Percentiles rank a stretch among this genome's conserved stretches.
Evolutionary conservation across 2,329 filamentous ascomycete genomes (phyloP).

Genomic region (Hymenoscyphus fructigenus): DNA sequence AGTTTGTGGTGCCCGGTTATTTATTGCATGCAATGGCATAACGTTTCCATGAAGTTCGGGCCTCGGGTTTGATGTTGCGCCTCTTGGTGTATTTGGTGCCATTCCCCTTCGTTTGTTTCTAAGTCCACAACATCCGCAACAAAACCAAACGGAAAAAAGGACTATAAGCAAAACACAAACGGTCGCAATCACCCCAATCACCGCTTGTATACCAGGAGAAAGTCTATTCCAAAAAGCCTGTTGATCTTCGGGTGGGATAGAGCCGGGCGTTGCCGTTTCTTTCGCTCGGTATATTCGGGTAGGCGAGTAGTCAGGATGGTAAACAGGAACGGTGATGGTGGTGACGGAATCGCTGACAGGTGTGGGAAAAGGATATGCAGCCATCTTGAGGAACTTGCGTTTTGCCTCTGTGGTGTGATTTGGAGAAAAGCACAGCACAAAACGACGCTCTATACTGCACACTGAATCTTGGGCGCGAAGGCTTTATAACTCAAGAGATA

Average conservation of each 20-base stretch:
- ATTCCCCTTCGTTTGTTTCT: slow-evolving; percentile 2
- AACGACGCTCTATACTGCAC: not conserved
- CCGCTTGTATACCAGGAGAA: slow-evolving; percentile 15
- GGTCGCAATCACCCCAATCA: slow-evolving; percentile 12
- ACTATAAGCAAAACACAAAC: slow-evolving; percentile 19
- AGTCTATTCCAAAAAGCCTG: slow-evolving; percentile 9
- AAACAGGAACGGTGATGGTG: not conserved
- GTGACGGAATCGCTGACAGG: slow-evolving; percentile 2
- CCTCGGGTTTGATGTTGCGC: not conserved
- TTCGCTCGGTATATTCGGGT: not conserved
- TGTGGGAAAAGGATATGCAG: slow-evolving; percentile 4
- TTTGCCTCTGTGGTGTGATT: not conserved
- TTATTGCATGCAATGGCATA: slow-evolving; percentile 14
- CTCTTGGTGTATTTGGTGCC: not conserved
- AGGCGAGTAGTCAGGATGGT: not conserved
- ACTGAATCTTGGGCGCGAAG: not conserved
- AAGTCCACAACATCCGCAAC: slow-evolving; percentile 27
- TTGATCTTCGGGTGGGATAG: not conserved
- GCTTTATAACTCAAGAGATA: not conserved
- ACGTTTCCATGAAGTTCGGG: slow-evolving; percentile 8
- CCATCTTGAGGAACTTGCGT: not conserved
- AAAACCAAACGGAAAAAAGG: slow-evolving; percentile 22
- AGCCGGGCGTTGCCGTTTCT: not conserved
- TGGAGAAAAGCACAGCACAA: not conserved
- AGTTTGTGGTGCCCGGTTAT: not conserved